A percentile compares a stretch with the other conserved stretches of the same genome.
Evolutionary conservation across 2,329 filamentous ascomycete genomes (phyloP).

Genomic region (Phoma sp.): DNA sequence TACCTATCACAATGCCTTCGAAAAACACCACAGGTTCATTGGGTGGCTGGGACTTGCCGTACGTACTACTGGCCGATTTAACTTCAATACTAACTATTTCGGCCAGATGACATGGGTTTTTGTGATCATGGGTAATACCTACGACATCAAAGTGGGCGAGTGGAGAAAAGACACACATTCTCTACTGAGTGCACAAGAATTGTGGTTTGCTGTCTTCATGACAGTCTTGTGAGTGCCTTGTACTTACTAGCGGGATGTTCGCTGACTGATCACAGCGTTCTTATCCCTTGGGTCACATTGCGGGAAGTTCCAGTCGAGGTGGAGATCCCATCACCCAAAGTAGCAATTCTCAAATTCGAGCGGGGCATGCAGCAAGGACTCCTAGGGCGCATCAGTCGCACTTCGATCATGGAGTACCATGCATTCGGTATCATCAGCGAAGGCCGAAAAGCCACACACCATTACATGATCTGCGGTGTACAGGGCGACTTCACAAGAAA

Average conservation of each 20-base stretch:
- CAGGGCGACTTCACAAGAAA: constrained; percentile 47
- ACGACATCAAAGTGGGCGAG: constrained; percentile 44
- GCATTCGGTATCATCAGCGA: constrained; percentile 49
- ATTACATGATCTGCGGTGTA: constrained; percentile 49
- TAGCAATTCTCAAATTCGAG: constrained; percentile 43
- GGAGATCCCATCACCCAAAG: constrained; percentile 46
- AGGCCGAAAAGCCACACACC: constrained; percentile 36
- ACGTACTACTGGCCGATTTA: constrained; percentile 6
- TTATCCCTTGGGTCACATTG: constrained; percentile 47
- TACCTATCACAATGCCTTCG: constrained; percentile 47
- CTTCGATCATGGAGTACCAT: constrained; percentile 49
- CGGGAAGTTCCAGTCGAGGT: constrained; percentile 45
- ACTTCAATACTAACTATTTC: constrained; percentile 8
- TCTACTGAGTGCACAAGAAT: constrained; percentile 43
- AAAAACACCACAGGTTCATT: constrained; percentile 46
- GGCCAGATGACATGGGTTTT: constrained; percentile 46
- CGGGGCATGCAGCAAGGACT: constrained; percentile 49
- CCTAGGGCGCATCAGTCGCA: constrained; percentile 44
- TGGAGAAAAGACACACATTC: constrained; percentile 38
- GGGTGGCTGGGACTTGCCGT: constrained; percentile 48
- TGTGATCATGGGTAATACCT: constrained; percentile 42
- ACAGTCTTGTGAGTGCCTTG: constrained; percentile 40
- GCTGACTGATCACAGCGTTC: constrained; percentile 31
- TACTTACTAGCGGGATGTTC: neutral
- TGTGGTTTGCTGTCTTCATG: constrained; percentile 49